Percentiles rank a stretch among this genome's conserved stretches.
Conservation (phyloP, 2,329 filamentous ascomycete species). For the Penicillium sp. region DNA sequence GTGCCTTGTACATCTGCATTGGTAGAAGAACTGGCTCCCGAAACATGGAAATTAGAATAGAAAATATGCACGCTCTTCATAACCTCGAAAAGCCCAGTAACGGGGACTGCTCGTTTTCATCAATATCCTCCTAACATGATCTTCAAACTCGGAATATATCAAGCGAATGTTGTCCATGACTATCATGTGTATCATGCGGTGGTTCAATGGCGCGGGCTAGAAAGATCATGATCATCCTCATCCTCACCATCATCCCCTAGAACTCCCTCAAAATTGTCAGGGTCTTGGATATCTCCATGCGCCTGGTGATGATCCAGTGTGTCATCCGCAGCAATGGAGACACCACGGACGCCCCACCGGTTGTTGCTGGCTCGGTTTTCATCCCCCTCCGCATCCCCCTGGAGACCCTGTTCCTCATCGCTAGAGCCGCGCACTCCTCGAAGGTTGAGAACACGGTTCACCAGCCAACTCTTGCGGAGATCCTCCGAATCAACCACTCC, state of each 20-base stretch:
- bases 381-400: constrained; percentile 31
- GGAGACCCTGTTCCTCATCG: constrained; percentile 41
- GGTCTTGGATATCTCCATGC: constrained; percentile 15
- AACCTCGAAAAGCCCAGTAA: neutral
- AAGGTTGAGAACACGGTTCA: constrained; percentile 71
- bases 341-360: constrained; percentile 58
- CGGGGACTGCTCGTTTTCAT: neutral
- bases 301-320: constrained; percentile 29
- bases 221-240: neutral
- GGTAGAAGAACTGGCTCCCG: neutral
- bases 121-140: neutral
- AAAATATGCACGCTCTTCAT: neutral
- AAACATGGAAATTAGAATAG: neutral
- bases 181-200: neutral
- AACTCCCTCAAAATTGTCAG: neutral
- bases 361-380: constrained; percentile 35
- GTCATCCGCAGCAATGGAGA: constrained; percentile 62
- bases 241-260: neutral
- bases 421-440: constrained; percentile 29
- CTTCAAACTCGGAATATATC: neutral
- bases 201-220: neutral
- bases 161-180: neutral
- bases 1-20: neutral
- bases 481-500: constrained; percentile 90
- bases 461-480: constrained; percentile 78